Evolutionary conservation across 176 grass and related monocot species (phyloP).

Genomic region (Tillandsia leiboldiana): DNA sequence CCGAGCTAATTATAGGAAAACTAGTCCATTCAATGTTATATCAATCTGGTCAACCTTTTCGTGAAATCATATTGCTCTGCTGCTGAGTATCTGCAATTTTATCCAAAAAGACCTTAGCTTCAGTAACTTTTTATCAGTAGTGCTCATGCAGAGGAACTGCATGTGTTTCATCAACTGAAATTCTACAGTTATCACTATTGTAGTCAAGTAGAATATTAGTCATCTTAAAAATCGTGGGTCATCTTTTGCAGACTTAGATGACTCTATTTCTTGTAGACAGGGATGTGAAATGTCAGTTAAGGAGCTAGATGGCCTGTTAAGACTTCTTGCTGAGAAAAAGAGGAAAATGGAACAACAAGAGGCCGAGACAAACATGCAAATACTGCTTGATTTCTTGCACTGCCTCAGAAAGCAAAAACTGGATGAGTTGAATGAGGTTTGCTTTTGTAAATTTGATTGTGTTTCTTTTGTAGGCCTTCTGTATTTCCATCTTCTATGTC

Average conservation of each 20-base stretch:
- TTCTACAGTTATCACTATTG: no score
- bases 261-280: slow-evolving; percentile 34
- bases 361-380: slow-evolving; percentile 98
- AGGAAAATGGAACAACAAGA: slow-evolving; percentile 96
- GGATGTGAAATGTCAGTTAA: slow-evolving; percentile 83
- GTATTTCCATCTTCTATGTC: not conserved
- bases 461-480: slow-evolving; percentile 1
- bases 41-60: no score
- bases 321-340: slow-evolving; percentile 82
- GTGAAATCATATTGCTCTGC: no score
- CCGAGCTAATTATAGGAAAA: no score
- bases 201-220: not conserved
- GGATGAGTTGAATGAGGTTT: slow-evolving; percentile 95
- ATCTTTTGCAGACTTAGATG: not conserved
- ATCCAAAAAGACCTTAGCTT: no score
- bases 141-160: no score
- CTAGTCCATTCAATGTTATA: no score
- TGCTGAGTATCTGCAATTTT: no score
- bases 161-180: no score
- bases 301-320: slow-evolving; percentile 75
- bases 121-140: no score
- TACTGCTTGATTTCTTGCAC: slow-evolving; percentile 86
- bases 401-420: slow-evolving; percentile 96
- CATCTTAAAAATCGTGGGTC: not conserved
- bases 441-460: slow-evolving; percentile 8